Evolutionary conservation across 768 basidiomycete species (phyloP).

Genomic region (Boletus coccyginus): DNA sequence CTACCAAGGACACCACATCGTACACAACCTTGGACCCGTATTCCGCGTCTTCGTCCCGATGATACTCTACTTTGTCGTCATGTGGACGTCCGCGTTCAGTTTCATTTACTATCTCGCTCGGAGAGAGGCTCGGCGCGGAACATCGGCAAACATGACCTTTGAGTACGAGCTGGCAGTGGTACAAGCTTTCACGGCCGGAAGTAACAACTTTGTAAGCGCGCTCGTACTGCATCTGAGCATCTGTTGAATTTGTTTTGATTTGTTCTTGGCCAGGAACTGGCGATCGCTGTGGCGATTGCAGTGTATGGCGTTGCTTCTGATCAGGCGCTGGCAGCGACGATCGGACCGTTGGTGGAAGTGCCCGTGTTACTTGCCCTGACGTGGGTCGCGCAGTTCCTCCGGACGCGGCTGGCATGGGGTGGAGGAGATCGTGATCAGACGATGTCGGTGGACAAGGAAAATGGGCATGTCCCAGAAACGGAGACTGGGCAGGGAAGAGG

Average conservation of each 20-base stretch:
- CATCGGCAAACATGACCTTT: constrained; percentile 14
- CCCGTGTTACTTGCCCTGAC: constrained; percentile 71
- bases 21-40: constrained; percentile 70
- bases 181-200: constrained; percentile 77
- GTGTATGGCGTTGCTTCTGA: constrained; percentile 76
- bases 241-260: not conserved
- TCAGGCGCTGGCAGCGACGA: constrained; percentile 79
- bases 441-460: not conserved
- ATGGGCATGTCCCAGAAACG: not conserved
- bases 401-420: constrained; percentile 41
- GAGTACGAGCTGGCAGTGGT: constrained; percentile 74
- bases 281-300: constrained; percentile 78
- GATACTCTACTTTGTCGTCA: constrained; percentile 72
- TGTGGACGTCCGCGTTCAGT: constrained; percentile 67
- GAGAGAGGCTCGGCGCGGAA: constrained; percentile 22
- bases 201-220: constrained; percentile 68
- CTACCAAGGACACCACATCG: constrained; percentile 64
- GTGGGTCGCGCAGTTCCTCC: constrained; percentile 56
- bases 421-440: not conserved
- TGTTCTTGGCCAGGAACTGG: constrained; percentile 55
- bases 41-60: constrained; percentile 82
- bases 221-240: not conserved
- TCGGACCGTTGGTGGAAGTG: constrained; percentile 76
- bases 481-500: not conserved
- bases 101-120: constrained; percentile 49